phyloP scores from a whole-genome alignment of 179 eudicot species.

The Patellifolia procumbens region DNA sequence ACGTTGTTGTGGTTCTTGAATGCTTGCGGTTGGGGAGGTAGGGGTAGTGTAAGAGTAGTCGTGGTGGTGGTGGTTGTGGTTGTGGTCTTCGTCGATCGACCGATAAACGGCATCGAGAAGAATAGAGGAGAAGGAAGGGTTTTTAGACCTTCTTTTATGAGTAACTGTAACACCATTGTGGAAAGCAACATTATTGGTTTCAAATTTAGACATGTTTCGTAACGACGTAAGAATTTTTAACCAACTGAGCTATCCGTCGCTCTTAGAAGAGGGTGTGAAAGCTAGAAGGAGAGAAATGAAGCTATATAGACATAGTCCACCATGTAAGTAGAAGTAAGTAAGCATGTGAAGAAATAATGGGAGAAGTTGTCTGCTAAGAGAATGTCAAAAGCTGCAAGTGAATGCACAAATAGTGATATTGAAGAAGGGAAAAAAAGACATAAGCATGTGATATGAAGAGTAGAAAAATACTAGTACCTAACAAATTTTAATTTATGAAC shows the following conservation, averaged over 20 bases:
- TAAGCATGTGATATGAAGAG: conserved; percentile 26
- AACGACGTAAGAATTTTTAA: not conserved
- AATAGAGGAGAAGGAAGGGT: conserved; percentile 79
- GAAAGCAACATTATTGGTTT: not conserved
- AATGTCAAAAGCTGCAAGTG: conserved; percentile 36
- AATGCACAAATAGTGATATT: not conserved
- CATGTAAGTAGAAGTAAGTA: not conserved
- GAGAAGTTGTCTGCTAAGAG: conserved; percentile 28
- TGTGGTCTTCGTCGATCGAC: conserved; percentile 53
- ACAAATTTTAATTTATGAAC: not conserved
- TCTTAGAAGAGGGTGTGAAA: too few species aligned
- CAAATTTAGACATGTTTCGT: not conserved
- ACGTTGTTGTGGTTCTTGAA: not conserved
- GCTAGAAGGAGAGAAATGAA: not conserved
- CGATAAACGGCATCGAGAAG: conserved; percentile 80
- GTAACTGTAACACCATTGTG: conserved; percentile 15
- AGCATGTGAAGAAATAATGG: conserved; percentile 22
- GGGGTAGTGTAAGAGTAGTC: conserved; percentile 7
- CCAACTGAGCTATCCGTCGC: too few species aligned
- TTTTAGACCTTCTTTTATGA: conserved; percentile 41
- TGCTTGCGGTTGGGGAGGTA: conserved; percentile 12
- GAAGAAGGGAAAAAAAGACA: conserved; percentile 18
- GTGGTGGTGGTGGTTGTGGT: conserved; percentile 3
- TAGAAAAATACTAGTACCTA: not conserved
- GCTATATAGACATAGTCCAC: not conserved